Percentiles rank a stretch among this genome's conserved stretches.
These are phyloP conservation scores for Neurospora sp. DNA, from an alignment of 495 filamentous ascomycete genomes.

Conservation along the genomic window DNA sequence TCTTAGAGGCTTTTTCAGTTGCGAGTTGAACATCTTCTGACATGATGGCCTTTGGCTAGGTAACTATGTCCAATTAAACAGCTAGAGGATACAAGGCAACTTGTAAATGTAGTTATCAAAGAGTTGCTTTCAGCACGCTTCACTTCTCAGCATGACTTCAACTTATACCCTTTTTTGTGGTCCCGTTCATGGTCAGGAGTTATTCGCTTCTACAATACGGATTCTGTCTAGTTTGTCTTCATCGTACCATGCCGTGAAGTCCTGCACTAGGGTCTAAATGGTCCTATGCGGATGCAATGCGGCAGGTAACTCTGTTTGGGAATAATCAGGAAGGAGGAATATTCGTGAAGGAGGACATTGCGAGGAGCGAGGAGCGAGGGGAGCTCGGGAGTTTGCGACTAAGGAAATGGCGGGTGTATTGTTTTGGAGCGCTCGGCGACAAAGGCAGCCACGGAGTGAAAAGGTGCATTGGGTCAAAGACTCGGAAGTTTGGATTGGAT, in stretches of 20 bases:
- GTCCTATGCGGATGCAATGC: neutral
- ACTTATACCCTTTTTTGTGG: neutral
- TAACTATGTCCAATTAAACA: conserved; percentile 35
- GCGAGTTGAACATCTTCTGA: conserved; percentile 4
- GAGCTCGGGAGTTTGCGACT: neutral
- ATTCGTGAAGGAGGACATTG: neutral
- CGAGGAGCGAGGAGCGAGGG: neutral
- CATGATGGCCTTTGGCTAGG: conserved; percentile 13
- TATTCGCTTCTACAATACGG: neutral
- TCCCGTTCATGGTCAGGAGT: neutral
- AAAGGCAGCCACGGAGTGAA: neutral
- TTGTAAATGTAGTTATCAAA: neutral
- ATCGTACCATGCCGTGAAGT: neutral
- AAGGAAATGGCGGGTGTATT: neutral
- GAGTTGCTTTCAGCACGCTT: neutral
- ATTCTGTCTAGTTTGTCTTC: neutral
- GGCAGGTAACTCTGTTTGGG: neutral
- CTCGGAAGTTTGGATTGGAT: neutral
- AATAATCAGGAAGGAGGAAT: neutral
- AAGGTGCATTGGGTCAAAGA: neutral
- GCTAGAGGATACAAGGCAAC: conserved; percentile 5
- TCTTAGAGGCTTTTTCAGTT: neutral
- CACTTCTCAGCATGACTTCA: neutral
- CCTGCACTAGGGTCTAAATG: too few species aligned
- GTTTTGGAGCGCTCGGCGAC: neutral